A percentile compares a stretch with the other conserved stretches of the same genome.
phyloP scores from a whole-genome alignment of 495 filamentous ascomycete species.

The Pyrenula massariospora region DNA sequence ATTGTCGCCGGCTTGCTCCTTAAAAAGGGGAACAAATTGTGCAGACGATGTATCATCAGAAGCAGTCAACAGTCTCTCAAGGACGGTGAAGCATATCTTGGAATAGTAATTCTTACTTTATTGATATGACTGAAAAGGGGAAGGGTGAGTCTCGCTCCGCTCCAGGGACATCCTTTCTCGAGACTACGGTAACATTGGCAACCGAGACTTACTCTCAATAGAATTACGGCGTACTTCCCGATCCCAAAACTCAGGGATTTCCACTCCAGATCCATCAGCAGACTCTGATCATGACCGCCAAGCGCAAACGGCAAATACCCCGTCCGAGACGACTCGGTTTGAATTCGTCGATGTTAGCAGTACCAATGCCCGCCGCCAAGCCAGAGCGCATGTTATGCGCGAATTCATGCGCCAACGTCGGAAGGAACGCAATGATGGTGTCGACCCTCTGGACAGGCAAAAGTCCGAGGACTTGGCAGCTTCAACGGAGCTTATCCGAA shows the following conservation, averaged over 20 bases:
- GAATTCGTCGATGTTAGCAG: background rate
- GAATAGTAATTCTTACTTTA: background rate
- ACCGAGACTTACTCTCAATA: background rate
- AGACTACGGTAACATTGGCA: background rate
- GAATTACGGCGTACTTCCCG: background rate
- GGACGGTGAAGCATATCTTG: background rate
- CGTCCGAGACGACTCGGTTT: background rate
- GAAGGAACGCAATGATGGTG: constrained; percentile 4
- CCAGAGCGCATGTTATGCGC: constrained; percentile 35
- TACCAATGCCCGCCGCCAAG: constrained; percentile 8
- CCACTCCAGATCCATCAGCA: background rate
- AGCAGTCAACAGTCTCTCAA: background rate
- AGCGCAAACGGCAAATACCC: background rate
- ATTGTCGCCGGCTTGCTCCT: background rate
- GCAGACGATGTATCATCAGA: background rate
- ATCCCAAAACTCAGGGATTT: background rate
- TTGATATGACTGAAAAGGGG: background rate
- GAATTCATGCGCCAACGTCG: constrained; percentile 32
- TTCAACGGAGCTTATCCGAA: background rate
- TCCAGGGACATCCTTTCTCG: background rate
- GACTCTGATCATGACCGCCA: background rate
- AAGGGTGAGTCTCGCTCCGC: background rate
- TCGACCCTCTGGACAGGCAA: background rate
- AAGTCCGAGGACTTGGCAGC: background rate
- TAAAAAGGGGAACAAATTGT: background rate